Evolutionary conservation across 192 early-diverging fungal species (phyloP), one percentile per base, ranked within the genome.

Genomic region (Podila horticola): DNA sequence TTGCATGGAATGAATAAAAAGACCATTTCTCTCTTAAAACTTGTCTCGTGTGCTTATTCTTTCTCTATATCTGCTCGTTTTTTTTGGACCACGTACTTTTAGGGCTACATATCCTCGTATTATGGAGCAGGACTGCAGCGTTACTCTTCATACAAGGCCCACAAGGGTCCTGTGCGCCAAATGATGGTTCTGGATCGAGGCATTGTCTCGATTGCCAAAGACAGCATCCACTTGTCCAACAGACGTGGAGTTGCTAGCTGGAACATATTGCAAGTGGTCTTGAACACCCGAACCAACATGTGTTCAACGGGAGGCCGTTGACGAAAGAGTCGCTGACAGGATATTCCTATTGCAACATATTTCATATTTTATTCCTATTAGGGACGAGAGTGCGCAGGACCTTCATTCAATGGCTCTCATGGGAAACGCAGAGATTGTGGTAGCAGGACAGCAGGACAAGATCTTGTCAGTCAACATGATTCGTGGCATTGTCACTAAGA

Each of bases 51-150:
- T 62, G 20, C 22, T 66, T 58, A 41, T 45, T 45, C 36, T 63
- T 60, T 36, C 38, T 33, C 51, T 34, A 20, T 17, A 34, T 28
- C 8, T 30, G 74, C 26, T 62, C 41, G 13, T 41, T 41, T 66
- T 17, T 45, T 45, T 45, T 13, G 41, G 41, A 17, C 13, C 15
- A 45, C 60, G 7, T 19, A 41, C 26, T 71, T 13, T 30, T 74
- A 91, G 92, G 94, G 95, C 19, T 91, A 90, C 29, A 83, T 95
- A 13, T 81, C 91, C 17, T 92, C 93, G 3, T 92, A 91, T 86
- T 79, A 81, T 88, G 65, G 79, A 57, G 52, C 86, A 75, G 84
- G 83, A 64, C 63, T 95, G 34, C 86, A 90, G 33, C 89, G 91
- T 24, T 94, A 96, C 62, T 94, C 94, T 6, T 89, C 88, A 31